Evolutionary conservation across 2,329 filamentous ascomycete genomes (phyloP).

Genomic region (Huntiella omanensis): DNA sequence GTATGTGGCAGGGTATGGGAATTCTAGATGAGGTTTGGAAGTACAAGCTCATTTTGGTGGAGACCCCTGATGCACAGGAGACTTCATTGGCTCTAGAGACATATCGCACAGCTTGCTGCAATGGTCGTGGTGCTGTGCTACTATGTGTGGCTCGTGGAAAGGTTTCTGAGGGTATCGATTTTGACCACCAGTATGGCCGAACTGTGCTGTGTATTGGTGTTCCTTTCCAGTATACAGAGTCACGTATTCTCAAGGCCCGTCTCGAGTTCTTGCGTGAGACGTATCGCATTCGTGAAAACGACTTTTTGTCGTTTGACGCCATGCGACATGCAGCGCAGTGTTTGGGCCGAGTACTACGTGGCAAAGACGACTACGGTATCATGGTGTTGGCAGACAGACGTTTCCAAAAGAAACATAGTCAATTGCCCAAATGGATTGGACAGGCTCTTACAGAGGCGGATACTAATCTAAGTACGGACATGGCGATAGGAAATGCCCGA

Average conservation of each 20-base stretch:
- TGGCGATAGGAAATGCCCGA: conserved; percentile 77
- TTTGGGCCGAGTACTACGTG: conserved; percentile 77
- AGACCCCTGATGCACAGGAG: conserved; percentile 94
- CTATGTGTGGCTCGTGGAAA: conserved; percentile 94
- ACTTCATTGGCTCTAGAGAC: conserved; percentile 90
- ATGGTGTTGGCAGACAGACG: conserved; percentile 94
- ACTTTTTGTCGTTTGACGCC: conserved; percentile 95
- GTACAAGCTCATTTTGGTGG: conserved; percentile 93
- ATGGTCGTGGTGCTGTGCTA: conserved; percentile 80
- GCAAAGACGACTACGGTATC: conserved; percentile 98
- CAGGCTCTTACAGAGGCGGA: conserved; percentile 72
- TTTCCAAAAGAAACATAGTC: conserved; percentile 76
- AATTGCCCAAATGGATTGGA: conserved; percentile 93
- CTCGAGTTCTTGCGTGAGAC: conserved; percentile 94
- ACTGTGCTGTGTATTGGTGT: conserved; percentile 93
- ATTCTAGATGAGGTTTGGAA: conserved; percentile 97
- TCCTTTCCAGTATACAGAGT: conserved; percentile 97
- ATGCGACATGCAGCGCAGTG: conserved; percentile 99
- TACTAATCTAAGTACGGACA: conserved; percentile 82
- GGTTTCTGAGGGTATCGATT: conserved; percentile 96
- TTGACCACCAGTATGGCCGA: conserved; percentile 94
- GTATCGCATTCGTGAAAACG: conserved; percentile 90
- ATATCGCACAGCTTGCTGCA: conserved; percentile 92
- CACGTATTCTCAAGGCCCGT: conserved; percentile 83
- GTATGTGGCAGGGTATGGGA: conserved; percentile 98